These are phyloP conservation scores for Hymenoscyphus fructigenus DNA, from an alignment of 2,329 filamentous ascomycete species.

Conservation along the genomic window DNA sequence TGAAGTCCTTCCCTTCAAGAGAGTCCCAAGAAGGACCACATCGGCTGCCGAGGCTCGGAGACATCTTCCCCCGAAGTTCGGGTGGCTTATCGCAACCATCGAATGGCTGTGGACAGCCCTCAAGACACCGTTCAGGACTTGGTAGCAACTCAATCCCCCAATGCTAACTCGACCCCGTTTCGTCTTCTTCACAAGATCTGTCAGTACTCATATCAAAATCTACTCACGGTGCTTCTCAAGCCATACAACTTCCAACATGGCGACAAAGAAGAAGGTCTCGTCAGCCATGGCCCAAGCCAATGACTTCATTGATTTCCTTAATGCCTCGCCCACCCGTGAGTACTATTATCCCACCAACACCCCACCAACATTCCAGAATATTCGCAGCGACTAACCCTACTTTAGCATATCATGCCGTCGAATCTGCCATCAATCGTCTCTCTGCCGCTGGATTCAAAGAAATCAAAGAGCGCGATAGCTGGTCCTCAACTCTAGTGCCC, in stretches of 20 bases:
- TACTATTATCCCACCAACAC: constrained; percentile 22
- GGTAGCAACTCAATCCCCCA: background rate
- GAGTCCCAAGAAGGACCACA: too few relatives aligned
- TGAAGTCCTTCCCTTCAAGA: too few relatives aligned
- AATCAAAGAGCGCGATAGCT: constrained; percentile 88
- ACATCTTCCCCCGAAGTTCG: background rate
- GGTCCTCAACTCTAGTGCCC: constrained; percentile 74
- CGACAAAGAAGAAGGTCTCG: constrained; percentile 1
- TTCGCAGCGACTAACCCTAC: background rate
- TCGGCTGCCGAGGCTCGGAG: background rate
- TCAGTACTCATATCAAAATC: background rate
- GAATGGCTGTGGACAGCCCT: background rate
- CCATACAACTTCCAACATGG: background rate
- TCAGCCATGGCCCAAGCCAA: constrained; percentile 34
- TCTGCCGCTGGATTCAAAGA: constrained; percentile 81
- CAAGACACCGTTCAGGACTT: background rate
- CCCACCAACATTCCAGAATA: constrained; percentile 18
- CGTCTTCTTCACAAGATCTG: background rate
- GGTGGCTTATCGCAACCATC: background rate
- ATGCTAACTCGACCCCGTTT: background rate
- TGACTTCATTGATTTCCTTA: constrained; percentile 91
- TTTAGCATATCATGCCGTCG: constrained; percentile 89
- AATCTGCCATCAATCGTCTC: constrained; percentile 72
- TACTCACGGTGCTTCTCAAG: background rate
- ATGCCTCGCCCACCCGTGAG: constrained; percentile 89